Evolutionary conservation across 768 basidiomycete species (phyloP).

Genomic region (Baorangia bicolor): DNA sequence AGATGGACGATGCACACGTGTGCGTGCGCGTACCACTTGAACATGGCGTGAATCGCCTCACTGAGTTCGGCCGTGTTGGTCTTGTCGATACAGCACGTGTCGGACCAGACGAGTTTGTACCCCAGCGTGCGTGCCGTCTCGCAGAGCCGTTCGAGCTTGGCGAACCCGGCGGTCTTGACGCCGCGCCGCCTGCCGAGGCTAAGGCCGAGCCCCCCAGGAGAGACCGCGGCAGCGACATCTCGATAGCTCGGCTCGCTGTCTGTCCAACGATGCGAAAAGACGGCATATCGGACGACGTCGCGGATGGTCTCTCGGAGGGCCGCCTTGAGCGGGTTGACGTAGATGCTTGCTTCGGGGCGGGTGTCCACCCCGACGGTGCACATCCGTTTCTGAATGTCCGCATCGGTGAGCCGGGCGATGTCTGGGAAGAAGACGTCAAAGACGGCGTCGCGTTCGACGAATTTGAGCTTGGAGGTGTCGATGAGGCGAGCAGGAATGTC

Average conservation of each 20-base stretch:
- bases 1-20: no score
- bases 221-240: constrained; percentile 3
- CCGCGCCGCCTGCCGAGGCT: constrained; percentile 1
- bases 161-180: constrained; percentile 1
- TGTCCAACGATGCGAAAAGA: constrained; percentile 29
- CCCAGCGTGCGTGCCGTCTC: constrained; percentile 18
- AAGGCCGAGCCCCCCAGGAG: no score
- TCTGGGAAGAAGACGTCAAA: constrained; percentile 17
- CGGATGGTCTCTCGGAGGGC: constrained; percentile 19
- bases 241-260: constrained; percentile 23
- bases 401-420: constrained; percentile 19
- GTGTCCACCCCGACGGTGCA: neutral
- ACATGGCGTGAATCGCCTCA: constrained; percentile 35
- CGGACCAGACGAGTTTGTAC: constrained; percentile 28
- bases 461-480: constrained; percentile 20
- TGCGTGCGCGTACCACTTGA: constrained; percentile 31
- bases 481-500: constrained; percentile 28
- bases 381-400: constrained; percentile 11
- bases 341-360: constrained; percentile 14
- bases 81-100: constrained; percentile 34
- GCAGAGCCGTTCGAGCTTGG: constrained; percentile 23
- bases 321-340: constrained; percentile 8
- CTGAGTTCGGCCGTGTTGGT: constrained; percentile 25
- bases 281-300: constrained; percentile 21
- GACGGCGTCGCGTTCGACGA: constrained; percentile 22